Evolutionary conservation across 2,329 filamentous ascomycete genomes (phyloP), one percentile per base, ranked within the genome.

Genomic region (Pseudogymnoascus sp.): DNA sequence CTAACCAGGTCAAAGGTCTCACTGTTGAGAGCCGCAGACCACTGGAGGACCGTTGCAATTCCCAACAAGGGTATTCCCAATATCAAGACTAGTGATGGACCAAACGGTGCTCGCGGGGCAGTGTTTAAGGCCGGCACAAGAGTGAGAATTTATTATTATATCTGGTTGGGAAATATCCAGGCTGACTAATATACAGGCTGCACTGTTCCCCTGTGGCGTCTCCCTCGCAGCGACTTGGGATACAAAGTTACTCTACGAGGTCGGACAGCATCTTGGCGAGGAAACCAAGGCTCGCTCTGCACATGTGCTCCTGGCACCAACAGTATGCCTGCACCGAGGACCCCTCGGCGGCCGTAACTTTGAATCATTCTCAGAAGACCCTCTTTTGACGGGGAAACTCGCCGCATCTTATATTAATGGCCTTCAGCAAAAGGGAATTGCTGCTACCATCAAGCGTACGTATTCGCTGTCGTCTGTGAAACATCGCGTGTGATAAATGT

Each of bases 311-410:
- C 79, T 93, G 7, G 89, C 86, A 0, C 89, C 89, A 2, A 92
- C 89, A 0, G 85, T 91, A 34, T 91, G 90, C 75, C 87, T 91
- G 78, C 90, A 94, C 68, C 83, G 90, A 14, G 89, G 89, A 58
- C 90, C 90, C 0, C 79, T 94, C 0, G 90, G 90, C n/a, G 90
- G 90, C 16, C 81, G 90, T 63, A 91, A 91, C 65, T 95, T 94
- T 66, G 90, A 95, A 73, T 91, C 89, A 0, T 94, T 91, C 71
- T 91, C 88, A 0, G 90, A 94, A 72, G 90, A 94, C 66, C 90
- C 90, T 0, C 81, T 87, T 8, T 78, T 95, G 4, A 90, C 89
- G 0, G 89, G 89, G 32, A 88, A 86, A 64, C 76, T 91, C 63
- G 87, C 88, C 11, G 83, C 87, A 0, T 81, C 87, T 63, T 89